Base-by-base conservation (phyloP, 176 grass and related monocot genomes). In the Eleusine coracana region DNA sequence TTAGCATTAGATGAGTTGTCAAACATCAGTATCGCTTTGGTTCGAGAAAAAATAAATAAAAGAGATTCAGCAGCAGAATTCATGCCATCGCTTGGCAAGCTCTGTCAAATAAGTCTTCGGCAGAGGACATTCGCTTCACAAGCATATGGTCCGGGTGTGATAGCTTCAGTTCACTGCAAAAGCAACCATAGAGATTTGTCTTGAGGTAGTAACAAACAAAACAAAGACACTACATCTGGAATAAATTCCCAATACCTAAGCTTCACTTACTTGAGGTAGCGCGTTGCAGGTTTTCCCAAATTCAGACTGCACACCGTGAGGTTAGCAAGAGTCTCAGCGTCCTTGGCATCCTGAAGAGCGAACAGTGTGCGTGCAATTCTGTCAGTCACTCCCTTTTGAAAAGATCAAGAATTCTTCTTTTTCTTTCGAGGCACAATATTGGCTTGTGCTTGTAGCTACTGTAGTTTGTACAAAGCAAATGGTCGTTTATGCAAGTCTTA, bases 321-420 rank as follows among this genome's bases (percentile, higher is more conserved):
- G 69, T 97, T 97, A 16, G 92, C 87, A 16, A 94, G 76, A 60
- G 94, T 94, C 72, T 97, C 89, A 79, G 91, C 69, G 80, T 92
- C 94, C 52, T 97, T 92, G 44, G 91, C 87, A 69, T 97, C 94
- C 91, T 92, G 87, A 31, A 73, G 29, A 82, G 48, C 18, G 87
- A 20, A 76, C 38, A 73, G 55, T 48, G 68, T 46, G 31, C 31
- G 16, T 61, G 10, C 7, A 42, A 31, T 79, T 73, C 25, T 52
- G 31, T 20, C 23, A 48, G 29, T 15, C 16, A 23, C 13, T 18
- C 6, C 52, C 25, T 25, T 20, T 7, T 18, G 15, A 15, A 21
- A 40, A n/a, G 29, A 14, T 37, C 5, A 3, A 51, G 10, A 17
- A 51, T 50, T 61, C 13, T 11, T 39, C 18, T 73, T 20, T 51